phyloP scores from a whole-genome alignment of 2,329 filamentous ascomycete genomes.

The Septoria linicola region DNA sequence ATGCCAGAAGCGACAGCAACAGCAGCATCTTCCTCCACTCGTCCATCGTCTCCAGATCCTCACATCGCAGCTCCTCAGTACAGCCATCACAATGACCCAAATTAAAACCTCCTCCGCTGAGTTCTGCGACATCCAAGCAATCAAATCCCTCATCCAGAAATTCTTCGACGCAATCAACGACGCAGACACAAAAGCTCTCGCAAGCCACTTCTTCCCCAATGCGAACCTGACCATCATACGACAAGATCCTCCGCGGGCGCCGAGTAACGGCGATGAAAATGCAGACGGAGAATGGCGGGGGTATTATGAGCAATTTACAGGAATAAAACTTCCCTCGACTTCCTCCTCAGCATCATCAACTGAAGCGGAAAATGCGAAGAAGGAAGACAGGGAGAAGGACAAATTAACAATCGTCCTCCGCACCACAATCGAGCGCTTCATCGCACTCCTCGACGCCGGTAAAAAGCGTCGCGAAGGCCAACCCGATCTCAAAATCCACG shows the following conservation, averaged over 20 bases:
- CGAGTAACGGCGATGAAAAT: background rate
- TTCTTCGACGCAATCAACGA: slow-evolving; percentile 29
- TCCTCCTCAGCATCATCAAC: slow-evolving; percentile 7
- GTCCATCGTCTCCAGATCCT: no score
- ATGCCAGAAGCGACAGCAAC: no score
- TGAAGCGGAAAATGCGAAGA: background rate
- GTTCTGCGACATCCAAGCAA: slow-evolving; percentile 8
- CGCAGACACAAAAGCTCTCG: slow-evolving; percentile 52
- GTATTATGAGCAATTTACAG: background rate
- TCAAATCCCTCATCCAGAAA: slow-evolving; percentile 24
- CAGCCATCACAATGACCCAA: slow-evolving; percentile 19
- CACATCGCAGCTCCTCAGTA: no score
- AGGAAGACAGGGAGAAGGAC: background rate
- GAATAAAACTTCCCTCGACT: slow-evolving; percentile 7
- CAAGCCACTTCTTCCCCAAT: slow-evolving; percentile 77
- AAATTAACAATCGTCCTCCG: slow-evolving; percentile 14
- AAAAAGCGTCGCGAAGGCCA: slow-evolving; percentile 18
- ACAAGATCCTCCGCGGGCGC: slow-evolving; percentile 20
- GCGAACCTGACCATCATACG: slow-evolving; percentile 51
- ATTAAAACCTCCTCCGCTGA: slow-evolving; percentile 14
- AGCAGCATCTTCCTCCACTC: no score
- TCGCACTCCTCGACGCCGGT: slow-evolving; percentile 21
- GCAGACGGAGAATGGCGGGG: no score
- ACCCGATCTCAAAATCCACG: slow-evolving; percentile 16
- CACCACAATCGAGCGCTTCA: slow-evolving; percentile 22